These are phyloP conservation scores for Plantago coronopus DNA, from an alignment of 305 asterid genomes.

Conservation along the genomic window DNA sequence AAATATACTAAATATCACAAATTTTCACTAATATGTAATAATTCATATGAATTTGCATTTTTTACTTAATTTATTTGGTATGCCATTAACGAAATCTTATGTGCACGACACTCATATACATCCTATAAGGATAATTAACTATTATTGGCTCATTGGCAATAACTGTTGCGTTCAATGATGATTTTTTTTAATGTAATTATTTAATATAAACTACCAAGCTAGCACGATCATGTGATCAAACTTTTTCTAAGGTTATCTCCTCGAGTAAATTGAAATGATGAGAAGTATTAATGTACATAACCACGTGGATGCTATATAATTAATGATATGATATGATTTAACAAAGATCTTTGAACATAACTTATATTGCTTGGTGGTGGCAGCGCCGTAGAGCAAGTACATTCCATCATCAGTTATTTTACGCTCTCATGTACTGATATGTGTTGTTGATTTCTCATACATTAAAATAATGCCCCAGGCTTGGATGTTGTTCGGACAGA, in stretches of 20 bases:
- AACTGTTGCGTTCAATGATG: no score
- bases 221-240: not conserved
- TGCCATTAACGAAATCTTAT: no score
- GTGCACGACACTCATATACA: no score
- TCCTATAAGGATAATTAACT: no score
- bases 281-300: not conserved
- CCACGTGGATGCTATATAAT: not conserved
- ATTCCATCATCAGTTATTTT: not conserved
- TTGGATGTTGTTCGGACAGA: slow-evolving; percentile 94
- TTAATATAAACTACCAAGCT: not conserved
- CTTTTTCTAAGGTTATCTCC: not conserved
- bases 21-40: no score
- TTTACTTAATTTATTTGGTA: no score
- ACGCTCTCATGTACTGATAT: not conserved
- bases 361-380: not conserved
- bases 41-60: no score
- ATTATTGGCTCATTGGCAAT: no score
- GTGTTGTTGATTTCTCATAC: slow-evolving; percentile 18
- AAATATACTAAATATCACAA: no score
- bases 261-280: not conserved
- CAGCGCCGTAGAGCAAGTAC: no score
- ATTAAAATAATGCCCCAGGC: slow-evolving; percentile 45
- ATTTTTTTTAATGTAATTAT: no score
- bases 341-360: not conserved
- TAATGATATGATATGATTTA: slow-evolving; percentile 2